Evolutionary conservation across 176 grass and related monocot genomes (phyloP).

Genomic region (Oropetium thomaeum): DNA sequence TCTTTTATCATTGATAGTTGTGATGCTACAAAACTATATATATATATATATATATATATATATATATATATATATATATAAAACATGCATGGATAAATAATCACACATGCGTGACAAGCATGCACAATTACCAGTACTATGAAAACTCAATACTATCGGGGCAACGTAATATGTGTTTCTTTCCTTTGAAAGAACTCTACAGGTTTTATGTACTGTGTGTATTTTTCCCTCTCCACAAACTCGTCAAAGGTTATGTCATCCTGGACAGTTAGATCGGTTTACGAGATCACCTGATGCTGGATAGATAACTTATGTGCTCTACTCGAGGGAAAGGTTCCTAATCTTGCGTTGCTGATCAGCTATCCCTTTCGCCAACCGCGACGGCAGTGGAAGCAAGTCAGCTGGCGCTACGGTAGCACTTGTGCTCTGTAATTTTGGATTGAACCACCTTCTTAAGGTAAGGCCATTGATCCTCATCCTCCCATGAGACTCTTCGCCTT

Average conservation of each 20-base stretch:
- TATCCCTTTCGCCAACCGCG: slow-evolving; percentile 71
- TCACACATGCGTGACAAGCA: too few species aligned
- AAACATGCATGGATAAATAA: too few species aligned
- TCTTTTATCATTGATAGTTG: too few species aligned
- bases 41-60: too few species aligned
- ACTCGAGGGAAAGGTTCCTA: slow-evolving; percentile 57
- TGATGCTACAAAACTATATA: too few species aligned
- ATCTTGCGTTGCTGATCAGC: slow-evolving; percentile 77
- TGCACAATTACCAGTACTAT: too few species aligned
- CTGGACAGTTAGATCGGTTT: not conserved
- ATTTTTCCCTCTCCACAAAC: not conserved
- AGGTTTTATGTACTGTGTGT: not conserved
- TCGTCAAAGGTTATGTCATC: not conserved
- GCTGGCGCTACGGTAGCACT: slow-evolving; percentile 35
- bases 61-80: too few species aligned
- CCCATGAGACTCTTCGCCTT: slow-evolving; percentile 83
- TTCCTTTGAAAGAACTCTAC: not conserved
- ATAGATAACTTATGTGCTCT: not conserved
- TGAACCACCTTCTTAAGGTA: slow-evolving; percentile 84
- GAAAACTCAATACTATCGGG: too few species aligned
- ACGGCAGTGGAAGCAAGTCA: slow-evolving; percentile 56
- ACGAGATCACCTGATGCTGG: not conserved
- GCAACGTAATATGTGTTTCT: not conserved
- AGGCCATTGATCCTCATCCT: slow-evolving; percentile 83
- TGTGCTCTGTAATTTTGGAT: slow-evolving; percentile 57